These are phyloP conservation scores for Trichodelitschia bisporula DNA, from an alignment of 495 filamentous ascomycete genomes.

Conservation along the genomic window DNA sequence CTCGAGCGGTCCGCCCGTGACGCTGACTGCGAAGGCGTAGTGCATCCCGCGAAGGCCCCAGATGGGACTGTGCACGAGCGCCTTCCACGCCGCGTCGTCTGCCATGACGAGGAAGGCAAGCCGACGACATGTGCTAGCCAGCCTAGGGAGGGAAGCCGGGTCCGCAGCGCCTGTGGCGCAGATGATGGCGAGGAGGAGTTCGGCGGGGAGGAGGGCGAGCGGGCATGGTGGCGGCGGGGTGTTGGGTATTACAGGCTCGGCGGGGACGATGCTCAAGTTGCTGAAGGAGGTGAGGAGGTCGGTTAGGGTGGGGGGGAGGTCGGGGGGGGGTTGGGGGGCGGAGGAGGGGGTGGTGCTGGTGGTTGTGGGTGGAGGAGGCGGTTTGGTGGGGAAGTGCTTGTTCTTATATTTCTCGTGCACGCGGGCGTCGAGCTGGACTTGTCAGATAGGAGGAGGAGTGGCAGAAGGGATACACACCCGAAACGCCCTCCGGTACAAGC, in stretches of 20 bases:
- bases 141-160: constrained; percentile 51
- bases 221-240: constrained; percentile 50
- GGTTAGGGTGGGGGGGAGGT: constrained; percentile 23
- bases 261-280: constrained; percentile 32
- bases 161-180: constrained; percentile 48
- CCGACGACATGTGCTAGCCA: constrained; percentile 63
- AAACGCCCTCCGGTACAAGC: constrained; percentile 75
- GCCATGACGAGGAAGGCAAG: constrained; percentile 64
- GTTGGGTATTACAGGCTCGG: constrained; percentile 31
- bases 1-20: constrained; percentile 16
- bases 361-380: constrained; percentile 22
- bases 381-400: constrained; percentile 57
- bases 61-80: constrained; percentile 39
- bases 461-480: constrained; percentile 27
- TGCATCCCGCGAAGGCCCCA: constrained; percentile 70
- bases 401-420: constrained; percentile 72
- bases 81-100: constrained; percentile 78
- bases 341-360: constrained; percentile 16
- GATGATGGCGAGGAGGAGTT: constrained; percentile 57
- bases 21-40: constrained; percentile 42
- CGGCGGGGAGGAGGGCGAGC: constrained; percentile 51
- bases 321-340: constrained; percentile 25
- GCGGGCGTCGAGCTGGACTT: constrained; percentile 56
- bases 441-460: too few relatives aligned
- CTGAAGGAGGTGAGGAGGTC: constrained; percentile 60